phyloP scores from a whole-genome alignment of 1,284 basidiomycete genomes.

The Leucoagaricus sp. region DNA sequence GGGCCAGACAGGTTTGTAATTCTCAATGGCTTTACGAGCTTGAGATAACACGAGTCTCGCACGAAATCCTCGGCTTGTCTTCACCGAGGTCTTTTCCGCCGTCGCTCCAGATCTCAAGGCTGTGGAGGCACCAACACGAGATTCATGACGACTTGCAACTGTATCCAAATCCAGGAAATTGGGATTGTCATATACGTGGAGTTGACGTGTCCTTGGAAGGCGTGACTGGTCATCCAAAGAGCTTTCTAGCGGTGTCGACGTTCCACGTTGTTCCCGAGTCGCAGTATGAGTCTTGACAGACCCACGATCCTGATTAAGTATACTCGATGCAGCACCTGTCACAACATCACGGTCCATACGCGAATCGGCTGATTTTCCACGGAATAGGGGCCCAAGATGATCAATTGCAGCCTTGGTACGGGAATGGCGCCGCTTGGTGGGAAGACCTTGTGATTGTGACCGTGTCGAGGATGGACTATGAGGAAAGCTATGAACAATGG shows the following conservation, averaged over 20 bases:
- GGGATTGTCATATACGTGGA: neutral
- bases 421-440: conserved; percentile 14
- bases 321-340: conserved; percentile 7
- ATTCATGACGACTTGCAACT: neutral
- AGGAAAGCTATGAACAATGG: neutral
- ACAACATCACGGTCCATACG: conserved; percentile 10
- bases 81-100: neutral
- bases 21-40: conserved; percentile 6
- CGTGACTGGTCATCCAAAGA: neutral
- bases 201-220: neutral
- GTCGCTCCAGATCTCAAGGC: neutral
- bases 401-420: conserved; percentile 16
- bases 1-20: conserved; percentile 4
- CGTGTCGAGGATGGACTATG: neutral
- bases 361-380: neutral
- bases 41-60: conserved; percentile 12
- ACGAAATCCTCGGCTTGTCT: conserved; percentile 10
- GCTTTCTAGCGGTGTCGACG: neutral
- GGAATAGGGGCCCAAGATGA: conserved; percentile 26
- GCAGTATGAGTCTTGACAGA: conserved; percentile 2
- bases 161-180: neutral
- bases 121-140: neutral
- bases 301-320: conserved; percentile 2
- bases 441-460: conserved; percentile 13
- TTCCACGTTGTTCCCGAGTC: conserved; percentile 1